Percentiles rank a stretch among this genome's conserved stretches.
Conservation (phyloP, 2,329 filamentous ascomycete species). For the Hypoxylon sp. region DNA sequence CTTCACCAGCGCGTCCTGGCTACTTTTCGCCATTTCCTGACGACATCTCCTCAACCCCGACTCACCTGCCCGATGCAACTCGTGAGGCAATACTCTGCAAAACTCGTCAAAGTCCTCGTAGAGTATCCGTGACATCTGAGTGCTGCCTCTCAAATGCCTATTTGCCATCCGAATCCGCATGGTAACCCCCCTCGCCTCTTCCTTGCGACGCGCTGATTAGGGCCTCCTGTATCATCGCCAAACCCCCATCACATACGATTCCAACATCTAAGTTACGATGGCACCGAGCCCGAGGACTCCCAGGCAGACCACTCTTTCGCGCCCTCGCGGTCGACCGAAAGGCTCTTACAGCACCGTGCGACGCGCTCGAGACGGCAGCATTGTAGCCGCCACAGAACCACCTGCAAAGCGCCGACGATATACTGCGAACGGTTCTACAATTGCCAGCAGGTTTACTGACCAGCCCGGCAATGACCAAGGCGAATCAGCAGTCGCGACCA, state of each 20-base stretch:
- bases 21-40: slow-evolving; percentile 39
- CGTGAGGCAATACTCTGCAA: slow-evolving; percentile 12
- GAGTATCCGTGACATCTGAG: slow-evolving; percentile 24
- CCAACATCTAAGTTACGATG: slow-evolving; percentile 40
- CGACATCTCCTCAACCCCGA: slow-evolving; percentile 41
- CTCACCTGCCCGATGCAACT: slow-evolving; percentile 23
- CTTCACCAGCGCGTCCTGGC: slow-evolving; percentile 44
- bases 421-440: slow-evolving; percentile 86
- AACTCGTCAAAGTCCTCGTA: not conserved
- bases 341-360: slow-evolving; percentile 43
- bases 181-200: slow-evolving; percentile 47
- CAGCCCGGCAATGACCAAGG: slow-evolving; percentile 72
- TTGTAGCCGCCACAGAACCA: slow-evolving; percentile 64
- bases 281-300: slow-evolving; percentile 51
- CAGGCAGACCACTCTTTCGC: slow-evolving; percentile 42
- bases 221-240: slow-evolving; percentile 35
- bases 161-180: slow-evolving; percentile 47
- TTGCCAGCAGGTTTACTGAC: slow-evolving; percentile 86
- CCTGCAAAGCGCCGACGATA: slow-evolving; percentile 80
- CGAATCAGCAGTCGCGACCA: slow-evolving; percentile 62
- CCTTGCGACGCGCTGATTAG: slow-evolving; percentile 53
- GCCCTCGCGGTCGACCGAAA: slow-evolving; percentile 46
- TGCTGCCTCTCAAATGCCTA: slow-evolving; percentile 50
- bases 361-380: slow-evolving; percentile 53
- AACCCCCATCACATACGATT: slow-evolving; percentile 19